These are phyloP conservation scores for Nitzschia inconspicua DNA, from an alignment of 108 stramenopile species.

Conservation along the genomic window DNA sequence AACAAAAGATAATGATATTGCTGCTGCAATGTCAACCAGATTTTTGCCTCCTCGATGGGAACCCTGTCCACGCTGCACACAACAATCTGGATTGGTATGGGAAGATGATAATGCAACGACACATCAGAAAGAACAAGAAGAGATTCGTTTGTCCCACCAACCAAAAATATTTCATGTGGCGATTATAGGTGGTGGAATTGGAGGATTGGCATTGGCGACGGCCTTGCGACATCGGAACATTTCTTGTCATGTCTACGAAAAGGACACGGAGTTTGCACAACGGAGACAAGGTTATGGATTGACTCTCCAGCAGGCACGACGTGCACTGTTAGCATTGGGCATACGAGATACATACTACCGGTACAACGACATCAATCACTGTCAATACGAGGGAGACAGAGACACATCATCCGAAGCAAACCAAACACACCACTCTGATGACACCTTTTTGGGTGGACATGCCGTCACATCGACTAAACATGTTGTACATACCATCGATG, in stretches of 20 bases:
- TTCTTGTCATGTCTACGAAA: constrained; percentile 66
- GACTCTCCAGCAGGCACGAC: constrained; percentile 86
- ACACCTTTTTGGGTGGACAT: background rate
- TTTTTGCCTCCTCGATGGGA: constrained; percentile 27
- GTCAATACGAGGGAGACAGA: background rate
- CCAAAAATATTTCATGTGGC: constrained; percentile 28
- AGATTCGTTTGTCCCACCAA: background rate
- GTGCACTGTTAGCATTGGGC: constrained; percentile 66
- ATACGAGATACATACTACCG: too few relatives aligned
- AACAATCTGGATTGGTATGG: too few relatives aligned
- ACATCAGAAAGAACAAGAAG: background rate
- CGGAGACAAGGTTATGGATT: constrained; percentile 82
- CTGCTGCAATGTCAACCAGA: background rate
- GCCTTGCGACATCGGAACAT: constrained; percentile 80
- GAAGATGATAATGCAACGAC: too few relatives aligned
- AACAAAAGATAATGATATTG: background rate
- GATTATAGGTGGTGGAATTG: constrained; percentile 84
- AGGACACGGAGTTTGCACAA: constrained; percentile 65
- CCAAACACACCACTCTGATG: constrained; percentile 1
- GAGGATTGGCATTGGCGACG: constrained; percentile 75
- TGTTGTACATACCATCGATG: constrained; percentile 73
- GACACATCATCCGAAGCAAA: constrained; percentile 1
- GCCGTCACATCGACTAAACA: constrained; percentile 69
- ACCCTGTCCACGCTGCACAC: constrained; percentile 39
- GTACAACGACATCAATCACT: constrained; percentile 11